Evolutionary conservation across 129 eudicot species (phyloP).

Genomic region (Tagetes erecta): DNA sequence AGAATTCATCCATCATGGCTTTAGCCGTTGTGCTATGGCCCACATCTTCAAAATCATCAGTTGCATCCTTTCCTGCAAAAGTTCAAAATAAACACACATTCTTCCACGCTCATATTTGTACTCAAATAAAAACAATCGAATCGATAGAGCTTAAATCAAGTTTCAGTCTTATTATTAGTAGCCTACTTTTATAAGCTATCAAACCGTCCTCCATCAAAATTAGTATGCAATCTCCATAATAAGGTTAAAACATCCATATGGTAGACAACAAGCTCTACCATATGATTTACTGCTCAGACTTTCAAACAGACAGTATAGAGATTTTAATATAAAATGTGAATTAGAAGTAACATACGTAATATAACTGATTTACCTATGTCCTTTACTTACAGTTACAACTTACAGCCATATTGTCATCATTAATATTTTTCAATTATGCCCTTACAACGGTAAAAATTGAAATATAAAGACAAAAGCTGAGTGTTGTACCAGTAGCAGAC

Average conservation of each 20-base stretch:
- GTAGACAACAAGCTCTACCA: constrained; percentile 11
- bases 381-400: neutral
- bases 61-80: constrained; percentile 87
- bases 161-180: neutral
- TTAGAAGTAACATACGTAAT: neutral
- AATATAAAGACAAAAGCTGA: neutral
- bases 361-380: neutral
- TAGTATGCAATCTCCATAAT: neutral
- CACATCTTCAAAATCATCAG: constrained; percentile 96
- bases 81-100: constrained; percentile 8
- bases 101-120: neutral
- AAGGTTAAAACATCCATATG: neutral
- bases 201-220: neutral
- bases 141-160: no score
- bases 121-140: no score
- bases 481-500: constrained; percentile 69
- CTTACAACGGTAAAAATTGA: neutral
- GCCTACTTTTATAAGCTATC: neutral
- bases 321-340: no score
- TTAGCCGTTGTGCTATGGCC: constrained; percentile 89
- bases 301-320: no score
- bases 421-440: neutral
- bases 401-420: neutral
- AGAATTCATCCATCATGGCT: constrained; percentile 79
- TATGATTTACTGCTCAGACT: neutral